phyloP scores from a whole-genome alignment of 2,329 filamentous ascomycete species.

The Microsporum audouinii region DNA sequence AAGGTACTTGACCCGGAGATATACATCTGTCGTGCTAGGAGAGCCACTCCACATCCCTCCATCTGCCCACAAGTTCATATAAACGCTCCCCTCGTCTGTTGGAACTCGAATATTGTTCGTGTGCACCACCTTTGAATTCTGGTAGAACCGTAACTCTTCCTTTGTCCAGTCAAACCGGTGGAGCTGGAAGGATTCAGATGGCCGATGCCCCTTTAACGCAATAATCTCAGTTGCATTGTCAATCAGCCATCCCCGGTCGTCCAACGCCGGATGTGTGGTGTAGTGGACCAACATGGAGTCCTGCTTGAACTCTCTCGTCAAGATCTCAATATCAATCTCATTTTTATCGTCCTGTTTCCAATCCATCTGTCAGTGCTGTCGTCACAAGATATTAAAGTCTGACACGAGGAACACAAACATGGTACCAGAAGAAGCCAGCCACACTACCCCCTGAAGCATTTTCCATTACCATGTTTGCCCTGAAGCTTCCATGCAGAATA shows the following conservation, averaged over 20 bases:
- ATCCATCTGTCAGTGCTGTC: neutral
- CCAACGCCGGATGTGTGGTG: slow-evolving; percentile 20
- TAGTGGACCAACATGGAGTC: slow-evolving; percentile 21
- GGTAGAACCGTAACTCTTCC: slow-evolving; percentile 18
- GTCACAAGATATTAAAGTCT: neutral
- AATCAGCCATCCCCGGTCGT: slow-evolving; percentile 15
- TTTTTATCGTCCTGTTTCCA: slow-evolving; percentile 18
- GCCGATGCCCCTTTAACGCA: slow-evolving; percentile 11
- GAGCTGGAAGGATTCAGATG: slow-evolving; percentile 14
- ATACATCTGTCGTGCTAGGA: slow-evolving; percentile 20
- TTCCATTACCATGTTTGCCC: slow-evolving; percentile 19
- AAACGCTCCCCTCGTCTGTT: slow-evolving; percentile 16
- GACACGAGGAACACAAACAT: slow-evolving; percentile 14
- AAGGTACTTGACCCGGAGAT: slow-evolving; percentile 17
- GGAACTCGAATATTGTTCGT: slow-evolving; percentile 15
- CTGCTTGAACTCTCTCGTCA: slow-evolving; percentile 18
- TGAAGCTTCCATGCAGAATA: slow-evolving; percentile 21
- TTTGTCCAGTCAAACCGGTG: slow-evolving; percentile 22
- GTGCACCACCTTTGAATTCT: slow-evolving; percentile 18
- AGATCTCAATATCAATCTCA: slow-evolving; percentile 22
- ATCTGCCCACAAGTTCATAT: slow-evolving; percentile 24
- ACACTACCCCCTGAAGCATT: slow-evolving; percentile 20
- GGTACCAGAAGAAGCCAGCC: slow-evolving; percentile 24
- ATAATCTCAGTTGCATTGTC: slow-evolving; percentile 19
- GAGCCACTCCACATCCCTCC: slow-evolving; percentile 20